Base-by-base conservation (phyloP, 2,329 filamentous ascomycete species). In the Pseudogymnoascus sp. region DNA sequence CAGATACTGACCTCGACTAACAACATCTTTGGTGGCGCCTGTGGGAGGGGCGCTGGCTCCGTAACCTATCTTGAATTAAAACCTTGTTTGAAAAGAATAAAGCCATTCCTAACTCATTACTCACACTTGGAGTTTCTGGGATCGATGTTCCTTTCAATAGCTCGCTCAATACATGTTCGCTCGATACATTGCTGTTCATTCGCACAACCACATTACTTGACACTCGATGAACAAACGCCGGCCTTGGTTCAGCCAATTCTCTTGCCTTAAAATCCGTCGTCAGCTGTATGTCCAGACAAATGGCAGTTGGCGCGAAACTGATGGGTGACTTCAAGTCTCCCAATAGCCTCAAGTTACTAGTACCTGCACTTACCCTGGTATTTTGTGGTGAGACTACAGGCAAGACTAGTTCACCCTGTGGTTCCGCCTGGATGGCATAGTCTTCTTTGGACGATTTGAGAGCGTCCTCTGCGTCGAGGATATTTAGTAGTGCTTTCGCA, bases 401-500 rank as follows among this genome's bases (percentile, higher is more conserved):
- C 24, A 50, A 50, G 44, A 50, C 24, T 31, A 50, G 44, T 50
- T 6, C 24, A 29, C 7, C 13, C 26, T 10, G 24, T 50, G 26
- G 44, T 50, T 50, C 44, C 24, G 44, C 44, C 44, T 5, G 44
- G 13, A 50, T 50, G 24, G 24, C 13, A 50, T 31, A n/a, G 1
- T 31, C 13, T 44, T 9, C 9, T 29, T n/a, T 35, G 4, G 58
- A 35, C 29, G 24, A 26, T 54, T 61, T 58, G 5, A 37, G 40
- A 21, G 62, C 59, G 31, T 66, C 64, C 62, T 66, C 64, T 3
- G 63, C 41, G 54, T 68, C 67, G 15, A 68, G 62, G 39, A 66
- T 66, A 33, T 66, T 67, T 29, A 68, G 58, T 24, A 68, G 60
- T 5, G 65, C 66, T 60, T 66, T 67, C n/a, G 65, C 63, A 6